Percentiles rank a stretch among this genome's conserved stretches.
These are phyloP conservation scores for Vitis hybrid DNA, from an alignment of 177 flowering plant genomes.

Conservation along the genomic window DNA sequence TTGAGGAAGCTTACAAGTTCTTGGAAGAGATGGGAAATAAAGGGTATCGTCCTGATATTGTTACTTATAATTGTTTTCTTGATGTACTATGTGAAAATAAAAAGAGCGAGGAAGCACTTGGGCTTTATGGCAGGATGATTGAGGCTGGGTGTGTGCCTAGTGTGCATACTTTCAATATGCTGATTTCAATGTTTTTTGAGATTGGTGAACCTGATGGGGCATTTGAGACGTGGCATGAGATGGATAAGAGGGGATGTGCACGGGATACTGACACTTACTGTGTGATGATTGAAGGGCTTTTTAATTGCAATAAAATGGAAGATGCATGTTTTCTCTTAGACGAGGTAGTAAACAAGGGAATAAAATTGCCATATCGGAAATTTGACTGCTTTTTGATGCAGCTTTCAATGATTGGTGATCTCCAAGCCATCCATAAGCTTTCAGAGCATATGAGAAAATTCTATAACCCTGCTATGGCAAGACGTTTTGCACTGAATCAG, in stretches of 20 bases:
- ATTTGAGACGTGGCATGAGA: slow-evolving; percentile 80
- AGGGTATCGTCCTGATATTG: slow-evolving; percentile 91
- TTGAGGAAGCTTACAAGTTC: slow-evolving; percentile 74
- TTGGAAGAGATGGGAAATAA: slow-evolving; percentile 86
- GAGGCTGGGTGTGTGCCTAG: slow-evolving; percentile 79
- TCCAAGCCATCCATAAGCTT: slow-evolving; percentile 66
- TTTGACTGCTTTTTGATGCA: slow-evolving; percentile 73
- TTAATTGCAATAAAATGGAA: slow-evolving; percentile 43
- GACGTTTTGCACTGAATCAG: slow-evolving; percentile 69
- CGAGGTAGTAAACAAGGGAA: slow-evolving; percentile 59
- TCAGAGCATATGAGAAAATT: slow-evolving; percentile 91
- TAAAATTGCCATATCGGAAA: slow-evolving; percentile 71
- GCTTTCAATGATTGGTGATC: slow-evolving; percentile 78
- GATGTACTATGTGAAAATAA: slow-evolving; percentile 84
- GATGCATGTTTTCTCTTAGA: slow-evolving; percentile 76
- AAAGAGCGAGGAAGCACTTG: slow-evolving; percentile 63
- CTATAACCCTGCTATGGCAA: slow-evolving; percentile 85
- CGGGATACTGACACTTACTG: slow-evolving; percentile 69
- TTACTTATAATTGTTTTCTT: slow-evolving; percentile 90
- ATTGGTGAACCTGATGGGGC: slow-evolving; percentile 76
- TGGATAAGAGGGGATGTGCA: slow-evolving; percentile 65
- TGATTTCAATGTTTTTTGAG: slow-evolving; percentile 73
- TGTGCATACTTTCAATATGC: slow-evolving; percentile 88
- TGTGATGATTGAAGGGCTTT: slow-evolving; percentile 92
- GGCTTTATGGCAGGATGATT: slow-evolving; percentile 61